These are phyloP conservation scores for Xylaria acuta DNA, from an alignment of 495 filamentous ascomycete species.

Conservation along the genomic window DNA sequence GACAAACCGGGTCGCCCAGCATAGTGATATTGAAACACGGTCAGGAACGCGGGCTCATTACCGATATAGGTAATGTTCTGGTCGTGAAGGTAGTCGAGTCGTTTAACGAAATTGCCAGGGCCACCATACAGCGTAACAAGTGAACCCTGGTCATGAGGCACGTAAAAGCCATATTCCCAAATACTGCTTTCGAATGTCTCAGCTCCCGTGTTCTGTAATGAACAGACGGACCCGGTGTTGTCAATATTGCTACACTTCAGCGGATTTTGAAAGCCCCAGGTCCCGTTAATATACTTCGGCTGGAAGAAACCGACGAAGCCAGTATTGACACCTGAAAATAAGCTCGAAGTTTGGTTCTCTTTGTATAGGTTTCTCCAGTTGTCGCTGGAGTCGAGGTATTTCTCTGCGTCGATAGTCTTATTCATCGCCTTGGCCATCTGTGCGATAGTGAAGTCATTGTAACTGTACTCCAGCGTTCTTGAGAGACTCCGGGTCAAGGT, in stretches of 20 bases:
- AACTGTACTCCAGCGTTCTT: constrained; percentile 76
- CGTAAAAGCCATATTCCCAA: constrained; percentile 78
- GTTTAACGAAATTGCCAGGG: constrained; percentile 61
- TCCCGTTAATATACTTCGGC: constrained; percentile 68
- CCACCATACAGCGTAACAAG: constrained; percentile 69
- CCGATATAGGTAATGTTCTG: constrained; percentile 71
- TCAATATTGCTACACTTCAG: constrained; percentile 66
- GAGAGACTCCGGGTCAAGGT: constrained; percentile 74
- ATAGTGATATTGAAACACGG: constrained; percentile 75
- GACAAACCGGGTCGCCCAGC: constrained; percentile 70
- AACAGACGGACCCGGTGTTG: constrained; percentile 58
- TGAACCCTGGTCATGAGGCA: constrained; percentile 72
- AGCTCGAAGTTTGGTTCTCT: constrained; percentile 62
- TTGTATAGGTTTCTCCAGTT: constrained; percentile 78
- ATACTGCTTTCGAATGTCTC: constrained; percentile 76
- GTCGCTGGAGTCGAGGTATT: constrained; percentile 64
- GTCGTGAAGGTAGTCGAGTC: constrained; percentile 71
- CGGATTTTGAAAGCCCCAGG: constrained; percentile 74
- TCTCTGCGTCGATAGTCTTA: constrained; percentile 60
- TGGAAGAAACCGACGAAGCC: constrained; percentile 66
- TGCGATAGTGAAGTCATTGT: constrained; percentile 78
- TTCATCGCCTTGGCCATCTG: constrained; percentile 65
- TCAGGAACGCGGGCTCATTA: constrained; percentile 75
- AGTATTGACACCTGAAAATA: constrained; percentile 64
- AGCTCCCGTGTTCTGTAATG: constrained; percentile 64